Percentiles rank a stretch among this genome's conserved stretches.
Evolutionary conservation across 768 basidiomycete species (phyloP).

Genomic region (Tubosaeta brunneosetosa): DNA sequence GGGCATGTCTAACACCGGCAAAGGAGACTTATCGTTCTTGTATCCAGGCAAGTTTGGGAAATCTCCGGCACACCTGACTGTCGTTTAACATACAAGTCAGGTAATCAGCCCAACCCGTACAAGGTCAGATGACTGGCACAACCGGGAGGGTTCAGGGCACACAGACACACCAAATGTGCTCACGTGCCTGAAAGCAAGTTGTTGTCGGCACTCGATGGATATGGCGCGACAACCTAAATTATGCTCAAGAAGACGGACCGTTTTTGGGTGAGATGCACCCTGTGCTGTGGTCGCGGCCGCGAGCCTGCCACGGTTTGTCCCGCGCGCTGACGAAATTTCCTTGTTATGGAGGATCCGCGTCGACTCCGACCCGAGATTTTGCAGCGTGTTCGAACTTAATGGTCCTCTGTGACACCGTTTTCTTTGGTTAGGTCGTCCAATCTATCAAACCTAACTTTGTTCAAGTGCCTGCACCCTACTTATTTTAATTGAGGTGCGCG

Average conservation of each 20-base stretch:
- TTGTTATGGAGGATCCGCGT: conserved; percentile 2
- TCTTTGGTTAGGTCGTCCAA: conserved; percentile 6
- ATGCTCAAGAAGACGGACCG: neutral
- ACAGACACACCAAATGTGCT: neutral
- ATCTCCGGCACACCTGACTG: neutral
- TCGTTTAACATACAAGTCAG: neutral
- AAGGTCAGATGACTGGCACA: neutral
- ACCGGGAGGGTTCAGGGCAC: neutral
- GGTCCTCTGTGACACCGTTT: conserved; percentile 3
- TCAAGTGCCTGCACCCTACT: neutral
- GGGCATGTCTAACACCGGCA: neutral
- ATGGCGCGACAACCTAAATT: conserved; percentile 7
- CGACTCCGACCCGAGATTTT: conserved; percentile 9
- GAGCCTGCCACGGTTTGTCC: neutral
- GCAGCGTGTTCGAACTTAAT: neutral
- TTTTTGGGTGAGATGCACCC: neutral
- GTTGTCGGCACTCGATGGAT: neutral
- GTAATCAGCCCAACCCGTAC: conserved; percentile 3
- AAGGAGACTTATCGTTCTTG: neutral
- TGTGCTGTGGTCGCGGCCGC: neutral
- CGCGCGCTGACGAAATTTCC: neutral
- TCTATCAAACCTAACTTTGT: conserved; percentile 24
- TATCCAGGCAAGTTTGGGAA: conserved; percentile 3
- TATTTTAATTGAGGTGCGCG: neutral
- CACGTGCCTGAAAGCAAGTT: neutral